Conservation (phyloP, 2,329 filamentous ascomycete genomes). For the Cladosporium austrohemisphaericum region DNA sequence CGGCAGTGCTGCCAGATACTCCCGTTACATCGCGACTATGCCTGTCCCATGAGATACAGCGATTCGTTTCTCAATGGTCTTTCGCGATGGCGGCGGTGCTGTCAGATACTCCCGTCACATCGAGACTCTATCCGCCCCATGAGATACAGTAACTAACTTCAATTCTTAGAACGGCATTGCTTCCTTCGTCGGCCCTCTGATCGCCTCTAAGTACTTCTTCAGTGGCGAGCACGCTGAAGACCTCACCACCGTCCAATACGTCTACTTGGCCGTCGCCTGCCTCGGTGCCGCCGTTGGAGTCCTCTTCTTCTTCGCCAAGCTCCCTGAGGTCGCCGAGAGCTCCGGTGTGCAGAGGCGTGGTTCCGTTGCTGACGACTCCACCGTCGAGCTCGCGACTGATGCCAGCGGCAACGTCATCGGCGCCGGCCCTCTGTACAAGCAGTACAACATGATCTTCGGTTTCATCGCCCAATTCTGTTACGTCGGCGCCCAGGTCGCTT, state of each 20-base stretch:
- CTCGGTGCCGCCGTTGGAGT: slow-evolving; percentile 34
- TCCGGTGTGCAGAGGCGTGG: slow-evolving; percentile 23
- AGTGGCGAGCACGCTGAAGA: slow-evolving; percentile 30
- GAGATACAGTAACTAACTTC: no score
- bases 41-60: no score
- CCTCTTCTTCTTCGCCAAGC: slow-evolving; percentile 37
- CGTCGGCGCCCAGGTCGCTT: slow-evolving; percentile 37
- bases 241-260: slow-evolving; percentile 37
- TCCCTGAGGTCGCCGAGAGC: slow-evolving; percentile 34
- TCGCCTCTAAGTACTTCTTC: slow-evolving; percentile 39
- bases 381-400: slow-evolving; percentile 30
- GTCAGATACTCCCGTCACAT: no score
- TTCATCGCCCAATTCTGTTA: slow-evolving; percentile 38
- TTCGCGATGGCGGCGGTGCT: no score
- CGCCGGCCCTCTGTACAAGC: slow-evolving; percentile 36
- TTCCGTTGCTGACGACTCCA: slow-evolving; percentile 27
- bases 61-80: no score
- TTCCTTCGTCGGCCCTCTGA: slow-evolving; percentile 39
- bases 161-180: slow-evolving; percentile 36
- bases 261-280: slow-evolving; percentile 39
- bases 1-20: no score
- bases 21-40: no score
- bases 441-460: slow-evolving; percentile 40
- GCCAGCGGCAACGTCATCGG: slow-evolving; percentile 30
- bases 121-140: no score